Evolutionary conservation across 495 filamentous ascomycete species (phyloP).

Genomic region (Cudoniella acicularis): DNA sequence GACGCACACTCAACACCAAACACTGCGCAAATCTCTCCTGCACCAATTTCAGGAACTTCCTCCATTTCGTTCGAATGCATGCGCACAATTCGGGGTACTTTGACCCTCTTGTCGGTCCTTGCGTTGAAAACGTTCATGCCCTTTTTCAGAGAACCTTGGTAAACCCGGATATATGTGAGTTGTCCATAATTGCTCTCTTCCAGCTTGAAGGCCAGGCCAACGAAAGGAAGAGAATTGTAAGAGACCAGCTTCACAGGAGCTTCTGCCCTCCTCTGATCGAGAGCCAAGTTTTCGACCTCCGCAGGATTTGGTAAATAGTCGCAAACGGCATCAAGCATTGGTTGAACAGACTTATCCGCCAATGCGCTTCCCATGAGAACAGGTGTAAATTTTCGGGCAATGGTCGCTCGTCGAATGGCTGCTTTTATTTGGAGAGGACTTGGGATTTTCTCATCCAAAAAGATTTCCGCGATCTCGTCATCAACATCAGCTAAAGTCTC

Average conservation of each 20-base stretch:
- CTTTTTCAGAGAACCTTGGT: slow-evolving; percentile 89
- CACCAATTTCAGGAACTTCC: slow-evolving; percentile 84
- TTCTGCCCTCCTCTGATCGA: slow-evolving; percentile 78
- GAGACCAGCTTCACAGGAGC: slow-evolving; percentile 79
- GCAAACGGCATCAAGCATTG: slow-evolving; percentile 94
- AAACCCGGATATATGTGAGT: slow-evolving; percentile 97
- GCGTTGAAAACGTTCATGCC: slow-evolving; percentile 90
- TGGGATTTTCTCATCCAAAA: slow-evolving; percentile 80
- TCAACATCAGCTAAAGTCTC: slow-evolving; percentile 97
- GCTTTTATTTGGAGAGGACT: slow-evolving; percentile 77
- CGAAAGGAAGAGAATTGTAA: slow-evolving; percentile 89
- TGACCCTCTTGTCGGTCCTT: slow-evolving; percentile 90
- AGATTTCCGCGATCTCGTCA: slow-evolving; percentile 96
- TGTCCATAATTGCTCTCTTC: slow-evolving; percentile 99
- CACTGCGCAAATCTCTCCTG: slow-evolving; percentile 97
- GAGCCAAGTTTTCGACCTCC: slow-evolving; percentile 85
- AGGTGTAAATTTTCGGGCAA: slow-evolving; percentile 85
- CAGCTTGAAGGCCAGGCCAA: slow-evolving; percentile 96
- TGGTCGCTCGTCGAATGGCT: slow-evolving; percentile 86
- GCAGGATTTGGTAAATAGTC: slow-evolving; percentile 93
- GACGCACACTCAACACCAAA: slow-evolving; percentile 98
- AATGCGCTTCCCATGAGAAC: slow-evolving; percentile 96
- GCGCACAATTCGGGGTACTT: slow-evolving; percentile 93
- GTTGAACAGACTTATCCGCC: slow-evolving; percentile 92
- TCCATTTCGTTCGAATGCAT: slow-evolving; percentile 99